Base-by-base conservation (phyloP, 208 protist species). In the Leishmania braziliensis region DNA sequence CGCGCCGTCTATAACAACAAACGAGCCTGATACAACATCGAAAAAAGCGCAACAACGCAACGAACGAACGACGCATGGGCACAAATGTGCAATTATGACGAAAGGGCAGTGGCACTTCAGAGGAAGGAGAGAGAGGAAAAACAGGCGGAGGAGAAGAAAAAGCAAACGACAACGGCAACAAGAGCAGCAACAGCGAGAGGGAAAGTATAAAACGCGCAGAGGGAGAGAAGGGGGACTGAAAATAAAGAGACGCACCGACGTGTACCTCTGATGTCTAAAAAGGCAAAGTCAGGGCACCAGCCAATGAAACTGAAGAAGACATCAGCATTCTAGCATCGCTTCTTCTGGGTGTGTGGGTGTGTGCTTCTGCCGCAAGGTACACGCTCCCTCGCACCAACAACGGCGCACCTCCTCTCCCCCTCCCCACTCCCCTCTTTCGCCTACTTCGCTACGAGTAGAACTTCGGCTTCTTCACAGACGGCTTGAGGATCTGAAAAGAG, bases 401-500 rank as follows among this genome's bases (percentile, higher is more conserved):
- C 5, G 29, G 36, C 36, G 14, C 66, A 4, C 20, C 39, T 29
- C 18, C 26, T 50, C 43, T 50, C n/a, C 68, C 68, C 3, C 51
- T 62, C 29, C 51, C 56, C 8, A 9, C 71, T 69, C 16, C 36
- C 23, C 2, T n/a, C 9, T 78, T 29, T 62, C 48, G 16, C 50
- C 18, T 26, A 12, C 48, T n/a, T 46, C 33, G 18, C 48, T 82
- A 95, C 50, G 92, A 91, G 79, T 95, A 97, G 83, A 95, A 97
- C 84, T 94, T 95, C 6, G 94, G 92, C 83, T 96, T 96, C 87
- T 96, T 97, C 53, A 95, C 92, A 5, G 94, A 88, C 5, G 95
- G 95, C 81, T 98, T 99, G 14, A 98, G 88, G 48, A 99, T 98
- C 88, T 99, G 98, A 90, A 99, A 99, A 14, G 98, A 99, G 87